phyloP scores from a whole-genome alignment of 495 filamentous ascomycete genomes.

The Trichodelitschia bisporula region DNA sequence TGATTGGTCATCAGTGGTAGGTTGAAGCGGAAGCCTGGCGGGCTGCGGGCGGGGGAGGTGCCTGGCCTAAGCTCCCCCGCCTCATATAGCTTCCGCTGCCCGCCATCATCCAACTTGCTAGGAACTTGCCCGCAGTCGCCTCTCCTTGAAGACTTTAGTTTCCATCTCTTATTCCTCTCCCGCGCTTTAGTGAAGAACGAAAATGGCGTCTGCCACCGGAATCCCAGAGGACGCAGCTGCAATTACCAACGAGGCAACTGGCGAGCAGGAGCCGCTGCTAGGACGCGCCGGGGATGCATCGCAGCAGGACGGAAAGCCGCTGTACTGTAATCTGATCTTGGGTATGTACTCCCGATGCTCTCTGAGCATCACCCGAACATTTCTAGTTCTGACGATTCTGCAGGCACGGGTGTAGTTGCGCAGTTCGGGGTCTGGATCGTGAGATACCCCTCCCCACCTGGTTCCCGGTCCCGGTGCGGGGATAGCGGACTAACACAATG shows the following conservation, averaged over 20 bases:
- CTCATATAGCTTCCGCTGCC: no score
- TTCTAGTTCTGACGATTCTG: constrained; percentile 1
- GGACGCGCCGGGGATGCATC: constrained; percentile 46
- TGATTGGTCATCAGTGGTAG: no score
- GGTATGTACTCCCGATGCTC: constrained; percentile 27
- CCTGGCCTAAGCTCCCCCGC: no score
- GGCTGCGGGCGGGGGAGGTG: no score
- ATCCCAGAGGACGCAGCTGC: constrained; percentile 2
- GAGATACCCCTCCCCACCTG: constrained; percentile 13
- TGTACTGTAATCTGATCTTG: constrained; percentile 49
- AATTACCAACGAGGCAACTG: constrained; percentile 6
- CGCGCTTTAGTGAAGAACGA: no score
- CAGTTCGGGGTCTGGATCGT: constrained; percentile 45
- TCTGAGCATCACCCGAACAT: background rate
- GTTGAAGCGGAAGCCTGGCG: no score
- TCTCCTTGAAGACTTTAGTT: no score
- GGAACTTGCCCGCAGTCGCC: no score
- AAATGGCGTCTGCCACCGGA: constrained; percentile 2
- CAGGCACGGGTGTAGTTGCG: constrained; percentile 44
- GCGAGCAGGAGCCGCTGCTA: constrained; percentile 55
- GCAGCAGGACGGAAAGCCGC: constrained; percentile 33
- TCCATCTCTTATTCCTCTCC: no score
- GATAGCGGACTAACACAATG: no score
- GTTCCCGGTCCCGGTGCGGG: no score
- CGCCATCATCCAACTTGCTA: no score